A percentile compares a stretch with the other conserved stretches of the same genome.
phyloP scores from a whole-genome alignment of 2,329 filamentous ascomycete species.

The Pyricularia sp. region DNA sequence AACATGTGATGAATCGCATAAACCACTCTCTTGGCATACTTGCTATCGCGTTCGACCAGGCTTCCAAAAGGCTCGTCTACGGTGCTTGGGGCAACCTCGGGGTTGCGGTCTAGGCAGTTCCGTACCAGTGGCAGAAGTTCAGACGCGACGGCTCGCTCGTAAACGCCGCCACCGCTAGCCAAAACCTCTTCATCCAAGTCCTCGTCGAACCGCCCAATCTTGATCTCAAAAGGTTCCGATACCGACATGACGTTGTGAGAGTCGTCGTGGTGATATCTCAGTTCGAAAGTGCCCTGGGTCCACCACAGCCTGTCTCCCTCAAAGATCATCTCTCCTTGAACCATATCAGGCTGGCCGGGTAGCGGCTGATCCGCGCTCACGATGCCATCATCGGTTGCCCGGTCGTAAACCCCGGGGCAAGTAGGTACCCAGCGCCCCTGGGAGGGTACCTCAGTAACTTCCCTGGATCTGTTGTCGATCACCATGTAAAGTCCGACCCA shows the following conservation, averaged over 20 bases:
- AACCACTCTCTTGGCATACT: slow-evolving; percentile 80
- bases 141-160: slow-evolving; percentile 59
- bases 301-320: slow-evolving; percentile 92
- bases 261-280: slow-evolving; percentile 90
- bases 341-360: slow-evolving; percentile 39
- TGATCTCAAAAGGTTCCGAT: slow-evolving; percentile 84
- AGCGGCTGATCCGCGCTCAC: slow-evolving; percentile 52
- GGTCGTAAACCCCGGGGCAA: slow-evolving; percentile 63
- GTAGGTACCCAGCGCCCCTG: slow-evolving; percentile 84
- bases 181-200: slow-evolving; percentile 47
- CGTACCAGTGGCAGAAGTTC: slow-evolving; percentile 71
- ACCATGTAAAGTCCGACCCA: slow-evolving; percentile 97
- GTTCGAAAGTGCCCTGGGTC: slow-evolving; percentile 92
- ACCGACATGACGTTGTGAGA: slow-evolving; percentile 90
- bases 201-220: slow-evolving; percentile 61
- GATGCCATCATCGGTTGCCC: slow-evolving; percentile 62
- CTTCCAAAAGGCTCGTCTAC: slow-evolving; percentile 74
- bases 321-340: slow-evolving; percentile 75
- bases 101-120: slow-evolving; percentile 87
- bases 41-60: slow-evolving; percentile 73
- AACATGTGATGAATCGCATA: slow-evolving; percentile 96
- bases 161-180: slow-evolving; percentile 20
- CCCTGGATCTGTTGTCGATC: slow-evolving; percentile 78
- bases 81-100: slow-evolving; percentile 73
- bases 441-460: slow-evolving; percentile 71